Base-by-base conservation (phyloP, 306 rosid genomes). In the Vachellia pachyceras region DNA sequence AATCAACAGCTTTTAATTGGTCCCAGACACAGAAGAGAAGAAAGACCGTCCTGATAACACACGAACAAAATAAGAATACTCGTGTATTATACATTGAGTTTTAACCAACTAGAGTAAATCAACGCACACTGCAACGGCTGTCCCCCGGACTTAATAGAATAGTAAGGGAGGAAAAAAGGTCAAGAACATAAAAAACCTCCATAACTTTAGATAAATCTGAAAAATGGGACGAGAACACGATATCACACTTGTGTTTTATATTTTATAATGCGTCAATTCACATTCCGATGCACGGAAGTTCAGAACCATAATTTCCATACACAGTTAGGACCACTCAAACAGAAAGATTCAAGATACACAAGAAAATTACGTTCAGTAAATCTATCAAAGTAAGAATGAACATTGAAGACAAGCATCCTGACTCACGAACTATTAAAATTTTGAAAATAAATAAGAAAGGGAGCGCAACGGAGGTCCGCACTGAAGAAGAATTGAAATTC, bases 231-330 rank as follows among this genome's bases (percentile, higher is more conserved):
- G 45, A 55, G 9, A 76, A 50, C 44, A 77, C 69, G 36, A 37
- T 50, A 50, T 46, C 69, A 60, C 9, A 17, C 37, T 46, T 11
- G 7, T 14, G 4, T 23, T 70, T 70, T 72, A 66, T 15, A n/a
- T n/a, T n/a, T n/a, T n/a, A n/a, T n/a, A 78, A 75, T 10, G 58
- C 8, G 6, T 10, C 17, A 58, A 60, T 60, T 60, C 67, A 73
- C 39, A 60, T 69, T 50, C 80, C 23, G 36, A 58, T 15, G 45
- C 76, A 12, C 50, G 42, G 36, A 73, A 57, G 65, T 29, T 66
- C 77, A 85, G 68, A 77, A 54, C 50, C 68, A 72, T 65, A 61
- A 13, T 63, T 41, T 42, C 22, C 85, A 73, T 5, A 78, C 68
- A 11, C 85, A 76, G 42, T 40, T 35, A 67, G 45, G 20, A 52